Percentiles rank a stretch among this genome's conserved stretches.
Evolutionary conservation across 176 grass and related monocot genomes (phyloP).

Genomic region (Triticum aestivum): IWGSC_CS_RefSeq_v2.1 NC_057810.1:490057143-490057642

Average conservation of each 20-base stretch:
- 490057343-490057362: constrained; percentile 34
- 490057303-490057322: constrained; percentile 50
- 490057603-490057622: constrained; percentile 72
- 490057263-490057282: constrained; percentile 48
- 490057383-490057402: constrained; percentile 49
- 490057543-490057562: constrained; percentile 21
- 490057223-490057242: constrained; percentile 58
- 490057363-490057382: constrained; percentile 58
- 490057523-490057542: constrained; percentile 49
- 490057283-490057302: constrained; percentile 51
- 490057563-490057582: constrained; percentile 15
- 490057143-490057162: constrained; percentile 13
- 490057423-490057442: constrained; percentile 55
- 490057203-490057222: constrained; percentile 35
- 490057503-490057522: constrained; percentile 67
- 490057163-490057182: constrained; percentile 3
- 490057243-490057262: constrained; percentile 63
- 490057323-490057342: constrained; percentile 53
- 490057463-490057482: constrained; percentile 81
- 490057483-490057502: constrained; percentile 72
- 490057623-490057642: constrained; percentile 90
- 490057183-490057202: constrained; percentile 5
- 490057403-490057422: constrained; percentile 51
- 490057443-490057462: constrained; percentile 61
- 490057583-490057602: constrained; percentile 59